Base-by-base conservation (phyloP, 371 early-diverging fungal genomes). In the Sporodiniella umbellata region DNA sequence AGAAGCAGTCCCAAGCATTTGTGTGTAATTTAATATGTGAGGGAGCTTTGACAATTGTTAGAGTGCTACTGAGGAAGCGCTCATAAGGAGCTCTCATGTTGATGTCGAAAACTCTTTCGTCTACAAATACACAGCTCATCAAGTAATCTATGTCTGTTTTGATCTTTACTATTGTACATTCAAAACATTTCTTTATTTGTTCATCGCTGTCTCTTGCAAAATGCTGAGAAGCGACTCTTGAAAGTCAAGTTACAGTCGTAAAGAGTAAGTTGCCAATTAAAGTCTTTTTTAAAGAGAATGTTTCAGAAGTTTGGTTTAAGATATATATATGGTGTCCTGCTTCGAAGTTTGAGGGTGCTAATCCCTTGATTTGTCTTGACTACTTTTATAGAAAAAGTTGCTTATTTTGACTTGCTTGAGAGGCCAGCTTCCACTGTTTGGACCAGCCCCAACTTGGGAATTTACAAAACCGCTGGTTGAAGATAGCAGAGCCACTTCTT, bases 401-500 rank as follows among this genome's bases (percentile, higher is more conserved):
- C n/a, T n/a, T n/a, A n/a, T n/a, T n/a, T n/a, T n/a, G n/a, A n/a
- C n/a, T n/a, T n/a, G n/a, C n/a, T n/a, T n/a, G n/a, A n/a, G n/a
- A n/a, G n/a, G n/a, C n/a, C n/a, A n/a, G n/a, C n/a, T n/a, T n/a
- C n/a, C n/a, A n/a, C n/a, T n/a, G n/a, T 37, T 15, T 37, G 38
- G 38, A 42, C 44, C 44, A 28, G 7, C 30, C 23, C 18, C 33
- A 45, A 45, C 33, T 45, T 31, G 19, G 31, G 31, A 45, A 31
- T 45, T 45, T 33, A 33, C 46, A 45, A 45, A 45, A 31, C 46
- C 33, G 28, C 46, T 45, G 33, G 31, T 45, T 45, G 46, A 45
- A 18, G 46, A 45, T 45, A 26, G 33, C 46, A 45, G 46, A 45
- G 33, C 33, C 21, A 19, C 24, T 25, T 18, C 15, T 40, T 40